phyloP scores from a whole-genome alignment of 139 green algal species.

The Coelastrella sp. region DNA sequence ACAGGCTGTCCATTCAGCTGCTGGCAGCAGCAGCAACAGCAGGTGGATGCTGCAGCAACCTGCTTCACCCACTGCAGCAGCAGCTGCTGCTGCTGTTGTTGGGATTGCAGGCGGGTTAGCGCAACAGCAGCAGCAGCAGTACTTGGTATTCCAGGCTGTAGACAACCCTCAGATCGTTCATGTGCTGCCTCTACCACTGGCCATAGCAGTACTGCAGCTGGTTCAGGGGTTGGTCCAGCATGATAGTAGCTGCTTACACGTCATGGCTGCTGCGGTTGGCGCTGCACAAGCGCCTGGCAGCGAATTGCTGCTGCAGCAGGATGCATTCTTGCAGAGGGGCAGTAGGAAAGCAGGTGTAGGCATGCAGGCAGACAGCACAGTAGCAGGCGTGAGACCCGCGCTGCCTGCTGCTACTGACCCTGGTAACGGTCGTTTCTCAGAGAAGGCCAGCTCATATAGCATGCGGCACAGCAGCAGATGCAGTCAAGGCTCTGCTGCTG shows the following conservation, averaged over 20 bases:
- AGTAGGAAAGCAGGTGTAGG: background rate
- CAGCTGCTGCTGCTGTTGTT: background rate
- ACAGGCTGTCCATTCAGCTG: constrained; percentile 1
- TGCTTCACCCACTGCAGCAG: background rate
- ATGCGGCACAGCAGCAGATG: background rate
- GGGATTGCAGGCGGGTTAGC: background rate
- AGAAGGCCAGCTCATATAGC: background rate
- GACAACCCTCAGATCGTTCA: background rate
- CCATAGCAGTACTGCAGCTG: constrained; percentile 16
- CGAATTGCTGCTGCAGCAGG: background rate
- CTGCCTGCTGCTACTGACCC: background rate
- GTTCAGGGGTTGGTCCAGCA: background rate
- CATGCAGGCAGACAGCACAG: background rate
- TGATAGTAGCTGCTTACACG: background rate
- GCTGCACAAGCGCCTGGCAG: constrained; percentile 2
- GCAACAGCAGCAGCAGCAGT: constrained; percentile 29
- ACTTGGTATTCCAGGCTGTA: constrained; percentile 14
- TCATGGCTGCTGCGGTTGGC: constrained; percentile 3
- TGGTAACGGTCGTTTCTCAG: background rate
- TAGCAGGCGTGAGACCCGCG: background rate
- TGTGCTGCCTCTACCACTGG: constrained; percentile 19
- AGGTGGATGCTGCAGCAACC: constrained; percentile 13
- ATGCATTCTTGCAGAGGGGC: background rate
- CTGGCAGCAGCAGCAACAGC: background rate
- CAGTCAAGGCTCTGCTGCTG: background rate